Evolutionary conservation across 805 yeast genomes (phyloP), one percentile per base, ranked within the genome.

Genomic region (Candida berthetii): DNA sequence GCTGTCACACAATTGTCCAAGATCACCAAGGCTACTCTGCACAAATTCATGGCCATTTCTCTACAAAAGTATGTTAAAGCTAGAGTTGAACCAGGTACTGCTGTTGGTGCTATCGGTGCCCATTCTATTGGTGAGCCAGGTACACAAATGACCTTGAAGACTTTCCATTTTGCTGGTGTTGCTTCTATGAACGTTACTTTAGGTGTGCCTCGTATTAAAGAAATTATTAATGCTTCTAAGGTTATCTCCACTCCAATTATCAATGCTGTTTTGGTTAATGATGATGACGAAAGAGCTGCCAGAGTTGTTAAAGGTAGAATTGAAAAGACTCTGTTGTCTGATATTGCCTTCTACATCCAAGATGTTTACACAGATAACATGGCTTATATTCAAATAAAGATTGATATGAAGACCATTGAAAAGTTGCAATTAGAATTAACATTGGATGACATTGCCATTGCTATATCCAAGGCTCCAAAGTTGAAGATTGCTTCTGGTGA

Each of bases 121-220:
- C 99, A 93, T 61, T 87, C 96, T 35, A 93, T 93, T 70, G 99
- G 99, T 68, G 99, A 91, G 60, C 99, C 99, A 18, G 99, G 98
- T 62, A 93, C 99, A 1, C 99, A 93, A 68, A 93, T 93, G 99
- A 93, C 99, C 4, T 74, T 85, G 58, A 85, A 85, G 61, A 85
- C 95, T 45, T 91, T 91, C 87, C 99, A 93, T 73, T 93, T 93
- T 74, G 99, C 99, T 56, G 99, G 99, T 74, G 99, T 93, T 43
- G 98, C 99, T 29, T 85, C 96, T 37, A 93, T 91, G 97, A 93
- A 93, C 70, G 96, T 91, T 50, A 93, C 99, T 0, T 76, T 93
- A 52, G 99, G 99, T 78, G 99, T 93, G 40, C 99, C 99, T 38
- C 96, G 99, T 77, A 91, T 93, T 61, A 93, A 93, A 67, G 99